These are phyloP conservation scores for Cystobasidiaceae sp. DNA, from an alignment of 1,284 basidiomycete species.

Conservation along the genomic window DNA sequence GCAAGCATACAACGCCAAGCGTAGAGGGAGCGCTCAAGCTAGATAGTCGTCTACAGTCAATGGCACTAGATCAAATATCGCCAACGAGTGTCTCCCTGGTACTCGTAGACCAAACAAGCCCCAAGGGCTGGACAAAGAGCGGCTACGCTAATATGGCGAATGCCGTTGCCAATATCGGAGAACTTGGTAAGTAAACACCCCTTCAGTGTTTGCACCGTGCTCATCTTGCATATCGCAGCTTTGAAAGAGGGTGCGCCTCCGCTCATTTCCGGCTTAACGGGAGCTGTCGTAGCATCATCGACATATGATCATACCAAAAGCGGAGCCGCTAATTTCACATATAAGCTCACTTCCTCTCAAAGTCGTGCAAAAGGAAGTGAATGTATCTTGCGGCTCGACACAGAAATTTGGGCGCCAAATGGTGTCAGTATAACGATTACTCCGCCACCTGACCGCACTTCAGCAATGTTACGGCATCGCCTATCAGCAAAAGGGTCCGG, in stretches of 20 bases:
- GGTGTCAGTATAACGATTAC: conserved; percentile 88
- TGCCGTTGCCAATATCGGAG: conserved; percentile 48
- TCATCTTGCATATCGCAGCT: conserved; percentile 47
- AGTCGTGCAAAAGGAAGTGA: conserved; percentile 56
- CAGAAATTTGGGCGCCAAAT: conserved; percentile 75
- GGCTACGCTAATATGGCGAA: conserved; percentile 78
- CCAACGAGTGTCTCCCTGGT: conserved; percentile 93
- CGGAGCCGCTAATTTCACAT: conserved; percentile 54
- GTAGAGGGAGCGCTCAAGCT: conserved; percentile 58
- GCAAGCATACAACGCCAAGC: conserved; percentile 50
- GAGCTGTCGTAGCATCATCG: conserved; percentile 67
- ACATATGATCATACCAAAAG: conserved; percentile 84
- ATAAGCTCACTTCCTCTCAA: conserved; percentile 34
- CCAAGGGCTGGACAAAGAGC: conserved; percentile 96
- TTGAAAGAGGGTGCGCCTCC: conserved; percentile 94
- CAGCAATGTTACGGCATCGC: conserved; percentile 78
- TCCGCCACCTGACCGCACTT: conserved; percentile 80
- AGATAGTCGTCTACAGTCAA: conserved; percentile 91
- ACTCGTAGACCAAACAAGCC: conserved; percentile 92
- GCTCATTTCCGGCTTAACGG: conserved; percentile 70
- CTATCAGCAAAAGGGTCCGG: conserved; percentile 84
- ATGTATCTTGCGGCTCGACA: conserved; percentile 88
- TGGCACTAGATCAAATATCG: conserved; percentile 92
- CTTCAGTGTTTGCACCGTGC: conserved; percentile 64
- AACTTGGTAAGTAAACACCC: conserved; percentile 46